These are phyloP conservation scores for Linum lewisii DNA, from an alignment of 345 rosid genomes.

Conservation along the genomic window DNA sequence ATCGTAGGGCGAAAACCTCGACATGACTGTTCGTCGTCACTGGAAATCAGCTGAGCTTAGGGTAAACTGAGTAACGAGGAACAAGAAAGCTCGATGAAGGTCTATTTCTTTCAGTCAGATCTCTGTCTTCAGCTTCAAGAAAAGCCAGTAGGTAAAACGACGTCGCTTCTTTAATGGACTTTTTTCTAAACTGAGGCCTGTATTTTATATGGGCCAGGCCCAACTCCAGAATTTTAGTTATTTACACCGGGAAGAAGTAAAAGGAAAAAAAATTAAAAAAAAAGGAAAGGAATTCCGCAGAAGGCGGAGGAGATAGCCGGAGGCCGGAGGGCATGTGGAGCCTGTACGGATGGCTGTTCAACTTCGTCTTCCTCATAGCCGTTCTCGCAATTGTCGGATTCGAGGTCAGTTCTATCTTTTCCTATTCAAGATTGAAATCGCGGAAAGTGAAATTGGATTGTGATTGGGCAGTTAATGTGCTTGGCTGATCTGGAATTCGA, in stretches of 20 bases:
- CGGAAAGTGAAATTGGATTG: background rate
- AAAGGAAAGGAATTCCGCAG: background rate
- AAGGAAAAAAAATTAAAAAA: too few species aligned
- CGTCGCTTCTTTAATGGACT: too few species aligned
- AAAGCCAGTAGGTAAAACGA: constrained; percentile 2
- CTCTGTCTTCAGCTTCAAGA: constrained; percentile 31
- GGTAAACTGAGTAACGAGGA: constrained; percentile 5
- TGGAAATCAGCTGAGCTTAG: background rate
- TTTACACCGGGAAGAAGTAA: too few species aligned
- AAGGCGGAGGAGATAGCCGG: background rate
- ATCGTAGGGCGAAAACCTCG: constrained; percentile 80
- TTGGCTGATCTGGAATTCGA: constrained; percentile 37
- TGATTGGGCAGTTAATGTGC: constrained; percentile 27
- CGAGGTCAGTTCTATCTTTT: constrained; percentile 7
- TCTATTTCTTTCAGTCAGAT: constrained; percentile 4
- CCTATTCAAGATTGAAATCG: too few species aligned
- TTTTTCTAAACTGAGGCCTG: background rate
- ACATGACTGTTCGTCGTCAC: constrained; percentile 66
- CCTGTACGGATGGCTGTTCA: constrained; percentile 11
- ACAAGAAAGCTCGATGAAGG: background rate
- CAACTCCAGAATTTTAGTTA: too few species aligned
- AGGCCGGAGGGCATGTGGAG: background rate
- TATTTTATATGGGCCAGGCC: too few species aligned
- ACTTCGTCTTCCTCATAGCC: constrained; percentile 10
- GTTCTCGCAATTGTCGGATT: constrained; percentile 10